Evolutionary conservation across 2,329 filamentous ascomycete species (phyloP), one percentile per base, ranked within the genome.

Genomic region (Ophiosphaerella korrae): DNA sequence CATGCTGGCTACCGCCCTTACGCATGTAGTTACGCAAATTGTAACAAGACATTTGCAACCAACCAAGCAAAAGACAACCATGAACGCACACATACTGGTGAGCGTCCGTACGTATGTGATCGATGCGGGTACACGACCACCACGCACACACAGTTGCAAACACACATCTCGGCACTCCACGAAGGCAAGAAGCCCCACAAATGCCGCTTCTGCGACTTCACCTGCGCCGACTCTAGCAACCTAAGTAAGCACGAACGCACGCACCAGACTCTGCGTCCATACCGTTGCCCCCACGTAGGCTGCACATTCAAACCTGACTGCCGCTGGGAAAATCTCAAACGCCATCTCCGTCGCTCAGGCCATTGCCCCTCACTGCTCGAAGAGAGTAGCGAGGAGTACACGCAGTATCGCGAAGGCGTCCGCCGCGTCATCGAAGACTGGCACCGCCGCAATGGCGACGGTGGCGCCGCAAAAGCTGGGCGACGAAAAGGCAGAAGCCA

Each of bases 51-150:
- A 1, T 75, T 74, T 46, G 72, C 69, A 5, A 75, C 72, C 3
- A 73, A 73, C 37, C 72, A 75, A 58, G 71, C 71, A n/a, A 70
- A 73, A 43, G 70, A 74, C 35, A 75, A 75, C 35, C 72, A 75
- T 38, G 67, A 73, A 50, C 63, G 71, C 7, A 74, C 72, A 2
- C 72, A 75, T 41, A 73, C 70, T 0, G 71, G 71, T 13, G 66
- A 70, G 32, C 60, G 70, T 11, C 72, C 72, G 2, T 74, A 74
- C 29, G 61, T 66, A 7, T 75, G 72, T 42, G 63, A 71, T 31
- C 60, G 65, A 14, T 75, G 72, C 43, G 67, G 63, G 2, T 74
- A 73, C 41, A 72, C 65, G 1, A 73, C 72, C 1, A 74, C 72
- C 0, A 75, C 72, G n/a, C 70, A 72, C 32, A 75, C 72, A 4